Evolutionary conservation across 345 rosid species (phyloP).

Genomic region (Boechera retrofracta): DNA sequence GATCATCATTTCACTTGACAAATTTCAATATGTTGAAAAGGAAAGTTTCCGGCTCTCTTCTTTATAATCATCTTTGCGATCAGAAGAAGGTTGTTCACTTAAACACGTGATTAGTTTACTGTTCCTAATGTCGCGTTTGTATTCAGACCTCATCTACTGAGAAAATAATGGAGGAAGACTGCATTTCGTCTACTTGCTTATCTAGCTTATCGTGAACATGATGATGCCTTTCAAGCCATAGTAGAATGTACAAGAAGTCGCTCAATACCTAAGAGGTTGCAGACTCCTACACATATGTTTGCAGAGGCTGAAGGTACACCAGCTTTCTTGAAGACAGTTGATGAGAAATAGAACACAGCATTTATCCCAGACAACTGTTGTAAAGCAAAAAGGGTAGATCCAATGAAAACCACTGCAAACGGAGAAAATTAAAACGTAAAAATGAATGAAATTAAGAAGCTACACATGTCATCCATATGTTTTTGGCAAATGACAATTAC

Average conservation of each 20-base stretch:
- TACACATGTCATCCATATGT: slow-evolving; percentile 28
- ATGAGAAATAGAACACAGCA: slow-evolving; percentile 94
- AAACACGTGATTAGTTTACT: background rate
- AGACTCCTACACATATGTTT: slow-evolving; percentile 77
- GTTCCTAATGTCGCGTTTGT: background rate
- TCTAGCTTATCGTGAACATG: background rate
- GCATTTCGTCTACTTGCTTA: slow-evolving; percentile 11
- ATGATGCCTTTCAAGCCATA: slow-evolving; percentile 23
- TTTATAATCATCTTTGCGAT: slow-evolving; percentile 16
- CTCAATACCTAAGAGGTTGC: slow-evolving; percentile 75
- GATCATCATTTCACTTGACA: slow-evolving; percentile 22
- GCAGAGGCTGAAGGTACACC: slow-evolving; percentile 91
- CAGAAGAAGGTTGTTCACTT: slow-evolving; percentile 11
- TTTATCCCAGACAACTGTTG: slow-evolving; percentile 98
- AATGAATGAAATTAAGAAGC: slow-evolving; percentile 47
- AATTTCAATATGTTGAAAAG: slow-evolving; percentile 8
- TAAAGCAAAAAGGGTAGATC: slow-evolving; percentile 90
- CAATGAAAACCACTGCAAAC: slow-evolving; percentile 96
- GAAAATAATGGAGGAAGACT: slow-evolving; percentile 20
- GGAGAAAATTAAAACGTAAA: slow-evolving; percentile 41
- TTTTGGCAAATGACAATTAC: slow-evolving; percentile 30
- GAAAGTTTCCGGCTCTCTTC: background rate
- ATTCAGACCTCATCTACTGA: slow-evolving; percentile 20
- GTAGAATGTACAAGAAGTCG: slow-evolving; percentile 5
- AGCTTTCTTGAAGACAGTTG: slow-evolving; percentile 87